Percentiles rank a stretch among this genome's conserved stretches.
Evolutionary conservation across 2,329 filamentous ascomycete genomes (phyloP).

Genomic region (Clarireedia paspali): DNA sequence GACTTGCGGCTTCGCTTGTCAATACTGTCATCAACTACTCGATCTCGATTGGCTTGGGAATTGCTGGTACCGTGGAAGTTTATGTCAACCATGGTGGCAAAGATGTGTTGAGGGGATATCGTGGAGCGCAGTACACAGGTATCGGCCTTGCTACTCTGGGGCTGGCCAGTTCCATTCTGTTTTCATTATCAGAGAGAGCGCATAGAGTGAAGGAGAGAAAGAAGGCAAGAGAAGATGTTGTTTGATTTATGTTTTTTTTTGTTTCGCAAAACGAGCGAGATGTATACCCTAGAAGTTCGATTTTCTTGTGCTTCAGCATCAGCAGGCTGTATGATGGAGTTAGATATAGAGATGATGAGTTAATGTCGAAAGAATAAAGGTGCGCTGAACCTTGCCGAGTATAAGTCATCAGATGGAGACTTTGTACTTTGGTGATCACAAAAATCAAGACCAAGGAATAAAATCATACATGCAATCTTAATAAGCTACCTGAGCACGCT

Average conservation of each 20-base stretch:
- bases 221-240: neutral
- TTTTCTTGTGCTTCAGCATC: neutral
- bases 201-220: constrained; percentile 6
- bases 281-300: neutral
- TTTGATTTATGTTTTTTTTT: neutral
- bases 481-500: too few species aligned
- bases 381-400: too few species aligned
- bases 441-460: too few species aligned
- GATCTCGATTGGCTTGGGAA: constrained; percentile 35
- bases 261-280: neutral
- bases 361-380: neutral
- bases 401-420: too few species aligned
- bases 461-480: too few species aligned
- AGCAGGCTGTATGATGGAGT: too few species aligned
- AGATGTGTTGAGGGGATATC: constrained; percentile 5
- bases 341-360: neutral
- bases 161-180: constrained; percentile 30
- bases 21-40: constrained; percentile 38
- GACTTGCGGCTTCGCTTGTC: constrained; percentile 42
- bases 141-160: constrained; percentile 28
- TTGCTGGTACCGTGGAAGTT: constrained; percentile 36
- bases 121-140: constrained; percentile 6
- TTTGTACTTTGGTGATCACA: too few species aligned
- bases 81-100: constrained; percentile 15
- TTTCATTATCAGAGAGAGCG: constrained; percentile 16